These are phyloP conservation scores for Trametes pubescens DNA, from an alignment of 1,284 basidiomycete species.

Conservation along the genomic window DNA sequence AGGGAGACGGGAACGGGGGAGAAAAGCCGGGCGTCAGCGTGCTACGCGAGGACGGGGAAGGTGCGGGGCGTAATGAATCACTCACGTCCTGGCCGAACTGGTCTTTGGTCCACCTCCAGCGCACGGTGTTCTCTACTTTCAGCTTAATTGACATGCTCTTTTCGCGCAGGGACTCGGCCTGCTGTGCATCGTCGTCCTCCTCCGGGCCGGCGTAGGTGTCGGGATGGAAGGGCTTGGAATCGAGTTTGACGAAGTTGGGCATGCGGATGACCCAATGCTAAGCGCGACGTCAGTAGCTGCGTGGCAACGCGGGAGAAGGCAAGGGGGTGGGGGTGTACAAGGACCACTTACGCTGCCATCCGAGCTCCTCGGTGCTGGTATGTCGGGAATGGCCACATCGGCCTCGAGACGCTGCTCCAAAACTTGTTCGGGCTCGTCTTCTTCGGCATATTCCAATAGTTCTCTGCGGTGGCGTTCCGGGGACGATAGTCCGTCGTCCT, in stretches of 20 bases:
- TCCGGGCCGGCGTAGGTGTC: slow-evolving; percentile 84
- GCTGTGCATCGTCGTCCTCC: slow-evolving; percentile 68
- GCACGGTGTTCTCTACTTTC: slow-evolving; percentile 89
- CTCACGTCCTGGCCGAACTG: slow-evolving; percentile 74
- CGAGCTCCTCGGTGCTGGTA: slow-evolving; percentile 54
- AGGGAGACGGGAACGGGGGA: slow-evolving; percentile 5
- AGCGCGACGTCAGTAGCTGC: slow-evolving; percentile 9
- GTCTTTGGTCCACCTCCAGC: slow-evolving; percentile 89
- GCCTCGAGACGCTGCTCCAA: slow-evolving; percentile 66
- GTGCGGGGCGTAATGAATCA: slow-evolving; percentile 24
- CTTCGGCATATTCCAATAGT: slow-evolving; percentile 81
- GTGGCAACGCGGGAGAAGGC: slow-evolving; percentile 2
- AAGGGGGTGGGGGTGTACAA: background rate
- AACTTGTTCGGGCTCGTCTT: slow-evolving; percentile 68
- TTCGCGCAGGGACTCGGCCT: slow-evolving; percentile 67
- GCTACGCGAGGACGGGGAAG: background rate
- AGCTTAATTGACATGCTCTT: slow-evolving; percentile 83
- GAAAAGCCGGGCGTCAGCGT: slow-evolving; percentile 11
- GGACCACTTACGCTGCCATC: slow-evolving; percentile 57
- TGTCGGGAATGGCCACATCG: slow-evolving; percentile 77
- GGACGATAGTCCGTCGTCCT: slow-evolving; percentile 70
- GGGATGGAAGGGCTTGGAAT: slow-evolving; percentile 83
- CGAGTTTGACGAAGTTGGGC: slow-evolving; percentile 85
- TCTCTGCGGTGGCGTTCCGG: slow-evolving; percentile 73
- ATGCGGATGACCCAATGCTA: slow-evolving; percentile 86